These are phyloP conservation scores for Cupressus sempervirens DNA, from an alignment of 75 land plant species.

Conservation along the genomic window DNA sequence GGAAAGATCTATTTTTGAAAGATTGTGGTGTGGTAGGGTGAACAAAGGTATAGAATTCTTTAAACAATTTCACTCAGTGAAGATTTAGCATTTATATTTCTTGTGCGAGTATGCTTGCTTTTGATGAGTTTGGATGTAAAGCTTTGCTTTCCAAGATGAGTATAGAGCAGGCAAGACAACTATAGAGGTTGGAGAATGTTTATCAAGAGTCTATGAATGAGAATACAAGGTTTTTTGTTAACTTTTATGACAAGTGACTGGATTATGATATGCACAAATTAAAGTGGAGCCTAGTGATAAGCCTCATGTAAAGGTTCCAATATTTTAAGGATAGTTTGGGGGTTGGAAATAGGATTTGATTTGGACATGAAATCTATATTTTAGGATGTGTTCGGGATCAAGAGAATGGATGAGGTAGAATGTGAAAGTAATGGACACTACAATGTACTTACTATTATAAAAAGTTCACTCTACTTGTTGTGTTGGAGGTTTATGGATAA, in stretches of 20 bases:
- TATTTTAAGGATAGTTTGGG: constrained; percentile 28
- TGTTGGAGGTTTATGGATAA: neutral
- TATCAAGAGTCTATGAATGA: constrained; percentile 53
- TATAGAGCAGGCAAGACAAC: constrained; percentile 38
- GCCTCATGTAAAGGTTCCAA: constrained; percentile 46
- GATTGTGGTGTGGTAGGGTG: constrained; percentile 50
- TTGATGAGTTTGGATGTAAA: constrained; percentile 22
- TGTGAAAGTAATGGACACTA: neutral
- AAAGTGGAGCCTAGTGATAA: constrained; percentile 31
- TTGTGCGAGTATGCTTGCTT: constrained; percentile 24
- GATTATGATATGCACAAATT: constrained; percentile 24
- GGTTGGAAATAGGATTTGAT: neutral
- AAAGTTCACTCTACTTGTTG: neutral
- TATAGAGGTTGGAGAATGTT: constrained; percentile 43
- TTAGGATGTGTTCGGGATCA: neutral
- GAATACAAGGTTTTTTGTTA: constrained; percentile 49
- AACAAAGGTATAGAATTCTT: constrained; percentile 33
- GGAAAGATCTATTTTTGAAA: constrained; percentile 47
- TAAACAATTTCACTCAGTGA: constrained; percentile 33
- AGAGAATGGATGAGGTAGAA: neutral
- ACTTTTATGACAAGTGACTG: constrained; percentile 50
- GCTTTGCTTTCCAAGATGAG: constrained; percentile 32
- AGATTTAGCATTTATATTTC: constrained; percentile 31
- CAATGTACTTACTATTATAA: neutral
- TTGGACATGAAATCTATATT: neutral